Conservation (phyloP, 345 rosid species). For the Acer campestre region DNA sequence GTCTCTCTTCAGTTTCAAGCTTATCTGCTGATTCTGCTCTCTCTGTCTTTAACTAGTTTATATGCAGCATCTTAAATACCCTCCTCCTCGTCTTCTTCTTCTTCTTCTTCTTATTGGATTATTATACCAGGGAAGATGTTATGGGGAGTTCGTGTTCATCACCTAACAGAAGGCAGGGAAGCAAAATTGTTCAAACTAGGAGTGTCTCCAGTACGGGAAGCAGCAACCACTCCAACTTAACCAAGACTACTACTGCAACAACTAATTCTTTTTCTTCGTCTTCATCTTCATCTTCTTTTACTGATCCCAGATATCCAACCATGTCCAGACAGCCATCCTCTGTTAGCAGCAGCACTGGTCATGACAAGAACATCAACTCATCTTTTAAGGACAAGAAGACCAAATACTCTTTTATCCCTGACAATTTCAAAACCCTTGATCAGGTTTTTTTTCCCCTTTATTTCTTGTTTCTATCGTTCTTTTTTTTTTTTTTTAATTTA, state of each 20-base stretch:
- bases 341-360: neutral
- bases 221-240: neutral
- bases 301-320: neutral
- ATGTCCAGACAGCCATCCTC: conserved; percentile 11
- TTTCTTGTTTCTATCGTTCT: neutral
- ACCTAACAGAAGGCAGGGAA: neutral
- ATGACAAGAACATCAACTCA: neutral
- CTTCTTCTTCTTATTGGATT: neutral
- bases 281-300: neutral
- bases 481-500: no score
- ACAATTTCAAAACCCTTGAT: conserved; percentile 38
- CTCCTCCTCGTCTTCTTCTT: neutral
- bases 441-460: conserved; percentile 25
- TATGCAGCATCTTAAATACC: neutral
- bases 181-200: neutral
- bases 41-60: neutral
- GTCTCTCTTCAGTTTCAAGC: neutral
- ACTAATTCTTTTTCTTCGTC: neutral
- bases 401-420: conserved; percentile 44
- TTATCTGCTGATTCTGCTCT: neutral
- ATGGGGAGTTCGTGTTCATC: conserved; percentile 1
- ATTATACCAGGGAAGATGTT: neutral
- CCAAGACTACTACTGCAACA: neutral
- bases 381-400: conserved; percentile 13
- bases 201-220: neutral